Evolutionary conservation across 352 stramenopile species (phyloP).

Genomic region (Phytophthora colocasiae): DNA sequence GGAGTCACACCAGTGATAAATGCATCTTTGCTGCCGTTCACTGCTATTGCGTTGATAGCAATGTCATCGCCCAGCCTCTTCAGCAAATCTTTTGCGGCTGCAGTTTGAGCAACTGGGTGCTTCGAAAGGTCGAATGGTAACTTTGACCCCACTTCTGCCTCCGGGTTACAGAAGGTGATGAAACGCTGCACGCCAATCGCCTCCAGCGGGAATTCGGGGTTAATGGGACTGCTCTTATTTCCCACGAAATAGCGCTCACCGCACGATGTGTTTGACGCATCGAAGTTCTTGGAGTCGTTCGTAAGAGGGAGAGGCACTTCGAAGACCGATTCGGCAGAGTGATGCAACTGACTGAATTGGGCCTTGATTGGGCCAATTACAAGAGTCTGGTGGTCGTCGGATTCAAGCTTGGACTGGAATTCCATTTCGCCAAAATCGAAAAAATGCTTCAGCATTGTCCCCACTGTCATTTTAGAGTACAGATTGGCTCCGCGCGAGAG

Average conservation of each 20-base stretch:
- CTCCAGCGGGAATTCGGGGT: constrained; percentile 79
- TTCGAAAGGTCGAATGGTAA: constrained; percentile 95
- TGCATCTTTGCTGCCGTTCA: constrained; percentile 80
- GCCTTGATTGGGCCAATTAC: constrained; percentile 67
- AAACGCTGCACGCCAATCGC: constrained; percentile 73
- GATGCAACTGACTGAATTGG: constrained; percentile 71
- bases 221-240: constrained; percentile 42
- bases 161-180: constrained; percentile 79
- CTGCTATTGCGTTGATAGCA: constrained; percentile 74
- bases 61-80: constrained; percentile 94
- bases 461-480: constrained; percentile 83
- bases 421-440: constrained; percentile 81
- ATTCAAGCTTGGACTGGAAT: constrained; percentile 67
- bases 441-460: constrained; percentile 84
- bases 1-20: constrained; percentile 75
- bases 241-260: constrained; percentile 49
- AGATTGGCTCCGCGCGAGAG: constrained; percentile 81
- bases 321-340: constrained; percentile 43
- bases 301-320: constrained; percentile 26
- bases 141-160: constrained; percentile 44
- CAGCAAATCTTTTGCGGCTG: constrained; percentile 95
- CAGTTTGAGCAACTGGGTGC: constrained; percentile 91
- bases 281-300: constrained; percentile 45
- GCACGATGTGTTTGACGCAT: constrained; percentile 85
- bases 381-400: constrained; percentile 54